A percentile compares a stretch with the other conserved stretches of the same genome.
These are phyloP conservation scores for Achaetomium macrosporum DNA, from an alignment of 2,329 filamentous ascomycete species.

Conservation along the genomic window DNA sequence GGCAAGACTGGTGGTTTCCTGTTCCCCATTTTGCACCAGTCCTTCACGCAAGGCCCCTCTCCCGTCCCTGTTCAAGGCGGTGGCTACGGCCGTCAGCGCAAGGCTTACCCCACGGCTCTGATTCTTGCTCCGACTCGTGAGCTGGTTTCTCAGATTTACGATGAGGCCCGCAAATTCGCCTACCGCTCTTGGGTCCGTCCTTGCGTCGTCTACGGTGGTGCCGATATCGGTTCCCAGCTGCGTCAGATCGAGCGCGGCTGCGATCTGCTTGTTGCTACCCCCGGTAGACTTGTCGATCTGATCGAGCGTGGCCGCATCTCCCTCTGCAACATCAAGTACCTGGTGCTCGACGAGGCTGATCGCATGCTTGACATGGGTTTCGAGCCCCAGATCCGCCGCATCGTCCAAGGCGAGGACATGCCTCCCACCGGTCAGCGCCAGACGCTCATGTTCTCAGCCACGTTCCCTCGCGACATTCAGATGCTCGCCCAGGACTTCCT, in stretches of 20 bases:
- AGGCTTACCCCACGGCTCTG: constrained; percentile 93
- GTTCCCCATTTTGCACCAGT: constrained; percentile 98
- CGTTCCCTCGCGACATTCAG: constrained; percentile 98
- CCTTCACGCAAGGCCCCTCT: constrained; percentile 84
- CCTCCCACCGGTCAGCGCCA: constrained; percentile 75
- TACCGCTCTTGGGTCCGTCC: constrained; percentile 99
- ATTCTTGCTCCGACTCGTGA: constrained; percentile 97
- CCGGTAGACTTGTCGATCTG: constrained; percentile 93
- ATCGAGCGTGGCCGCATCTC: constrained; percentile 98
- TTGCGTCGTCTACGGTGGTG: constrained; percentile 98
- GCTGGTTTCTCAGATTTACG: constrained; percentile 97
- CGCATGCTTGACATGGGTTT: constrained; percentile 99
- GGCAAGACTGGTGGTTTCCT: constrained; percentile 99
- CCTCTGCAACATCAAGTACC: constrained; percentile 96
- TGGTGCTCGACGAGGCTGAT: constrained; percentile 97
- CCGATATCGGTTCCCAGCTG: constrained; percentile 96
- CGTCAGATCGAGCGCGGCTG: constrained; percentile 97
- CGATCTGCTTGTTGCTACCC: constrained; percentile 93
- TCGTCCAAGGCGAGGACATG: constrained; percentile 99
- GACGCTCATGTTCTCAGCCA: constrained; percentile 99
- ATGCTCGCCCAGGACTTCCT: constrained; percentile 98
- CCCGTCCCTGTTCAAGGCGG: constrained; percentile 58
- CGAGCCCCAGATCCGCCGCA: constrained; percentile 97
- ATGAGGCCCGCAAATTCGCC: constrained; percentile 95
- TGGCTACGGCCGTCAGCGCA: constrained; percentile 87